phyloP scores from a whole-genome alignment of 805 yeast species.

The Pichia kluyveri region DNA sequence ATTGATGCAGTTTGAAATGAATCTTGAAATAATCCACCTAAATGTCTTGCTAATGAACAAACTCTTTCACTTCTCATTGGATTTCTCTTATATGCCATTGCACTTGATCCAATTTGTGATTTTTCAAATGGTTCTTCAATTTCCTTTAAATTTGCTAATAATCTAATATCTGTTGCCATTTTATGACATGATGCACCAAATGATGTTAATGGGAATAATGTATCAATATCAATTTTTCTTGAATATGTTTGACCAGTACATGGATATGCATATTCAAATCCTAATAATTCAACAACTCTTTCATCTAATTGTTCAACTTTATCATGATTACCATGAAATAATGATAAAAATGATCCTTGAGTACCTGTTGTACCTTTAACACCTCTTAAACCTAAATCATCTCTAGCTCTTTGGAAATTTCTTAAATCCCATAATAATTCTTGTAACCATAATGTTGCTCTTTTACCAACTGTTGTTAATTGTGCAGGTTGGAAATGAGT shows the following conservation, averaged over 20 bases:
- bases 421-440: conserved; percentile 96
- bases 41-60: conserved; percentile 94
- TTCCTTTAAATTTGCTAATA: conserved; percentile 94
- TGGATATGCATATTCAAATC: conserved; percentile 92
- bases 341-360: conserved; percentile 89
- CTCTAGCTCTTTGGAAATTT: conserved; percentile 91
- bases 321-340: conserved; percentile 95
- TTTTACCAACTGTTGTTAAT: conserved; percentile 95
- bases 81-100: conserved; percentile 99
- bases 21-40: conserved; percentile 85
- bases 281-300: conserved; percentile 85
- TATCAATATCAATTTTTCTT: conserved; percentile 94
- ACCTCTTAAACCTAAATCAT: conserved; percentile 93
- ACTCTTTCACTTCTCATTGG: conserved; percentile 99
- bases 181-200: conserved; percentile 96
- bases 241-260: conserved; percentile 99
- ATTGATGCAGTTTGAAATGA: conserved; percentile 96
- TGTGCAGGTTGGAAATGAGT: conserved; percentile 99
- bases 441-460: conserved; percentile 96
- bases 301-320: conserved; percentile 90
- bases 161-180: conserved; percentile 93
- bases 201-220: conserved; percentile 83
- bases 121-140: conserved; percentile 97
- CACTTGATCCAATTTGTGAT: conserved; percentile 96
- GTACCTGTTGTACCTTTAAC: conserved; percentile 99